These are phyloP conservation scores for Sporothrix pseudoabietina DNA, from an alignment of 2,329 filamentous ascomycete species.

Conservation along the genomic window DNA sequence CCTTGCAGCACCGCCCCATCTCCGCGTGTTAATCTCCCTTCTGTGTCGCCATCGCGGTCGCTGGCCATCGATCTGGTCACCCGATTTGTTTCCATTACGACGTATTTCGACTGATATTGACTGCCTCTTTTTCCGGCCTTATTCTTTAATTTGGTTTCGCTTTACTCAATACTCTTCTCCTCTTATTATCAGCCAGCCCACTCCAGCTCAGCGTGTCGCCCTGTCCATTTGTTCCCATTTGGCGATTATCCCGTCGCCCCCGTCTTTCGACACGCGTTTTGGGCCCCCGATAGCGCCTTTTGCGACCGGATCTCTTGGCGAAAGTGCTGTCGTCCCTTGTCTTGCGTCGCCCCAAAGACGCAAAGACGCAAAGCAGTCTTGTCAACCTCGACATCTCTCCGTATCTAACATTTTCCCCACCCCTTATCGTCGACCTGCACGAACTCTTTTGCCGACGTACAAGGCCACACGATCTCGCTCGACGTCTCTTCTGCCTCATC, in stretches of 20 bases:
- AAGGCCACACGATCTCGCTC: neutral
- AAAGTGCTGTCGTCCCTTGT: constrained; percentile 7
- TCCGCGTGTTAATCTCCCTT: neutral
- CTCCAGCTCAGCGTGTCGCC: neutral
- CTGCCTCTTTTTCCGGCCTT: constrained; percentile 12
- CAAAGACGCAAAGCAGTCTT: neutral
- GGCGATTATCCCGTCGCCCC: neutral
- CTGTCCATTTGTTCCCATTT: neutral
- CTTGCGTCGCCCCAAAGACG: neutral
- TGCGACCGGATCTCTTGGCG: constrained; percentile 11
- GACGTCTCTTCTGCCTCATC: neutral
- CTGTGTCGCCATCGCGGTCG: constrained; percentile 17
- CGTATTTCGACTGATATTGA: neutral
- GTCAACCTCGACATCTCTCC: neutral
- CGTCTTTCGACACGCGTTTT: constrained; percentile 15
- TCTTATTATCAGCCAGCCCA: neutral
- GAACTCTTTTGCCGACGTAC: neutral
- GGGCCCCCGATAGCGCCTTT: constrained; percentile 8
- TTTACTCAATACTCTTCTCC: neutral
- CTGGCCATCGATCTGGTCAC: constrained; percentile 12
- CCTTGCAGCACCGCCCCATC: neutral
- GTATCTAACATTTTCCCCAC: neutral
- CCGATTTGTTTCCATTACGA: neutral
- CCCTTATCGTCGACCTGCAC: neutral
- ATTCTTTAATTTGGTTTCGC: neutral